Evolutionary conservation across 1,284 basidiomycete species (phyloP).

Genomic region (Apiotrichum gamsii): DNA sequence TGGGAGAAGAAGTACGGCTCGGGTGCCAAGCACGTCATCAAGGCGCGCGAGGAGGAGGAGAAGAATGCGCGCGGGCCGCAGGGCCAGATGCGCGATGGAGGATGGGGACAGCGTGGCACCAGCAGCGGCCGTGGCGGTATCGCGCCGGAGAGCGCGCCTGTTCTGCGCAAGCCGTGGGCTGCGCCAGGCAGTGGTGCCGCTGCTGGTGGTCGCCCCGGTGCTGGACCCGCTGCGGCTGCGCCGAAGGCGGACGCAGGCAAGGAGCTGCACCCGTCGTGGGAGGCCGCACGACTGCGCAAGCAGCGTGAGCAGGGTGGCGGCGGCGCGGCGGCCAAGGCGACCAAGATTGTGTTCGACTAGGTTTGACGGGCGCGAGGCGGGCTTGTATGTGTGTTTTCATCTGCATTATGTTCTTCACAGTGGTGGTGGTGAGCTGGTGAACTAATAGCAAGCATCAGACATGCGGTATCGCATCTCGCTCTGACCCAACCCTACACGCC

Average conservation of each 20-base stretch:
- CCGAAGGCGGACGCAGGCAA: not conserved
- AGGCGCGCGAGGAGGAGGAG: constrained; percentile 47
- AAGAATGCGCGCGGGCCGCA: constrained; percentile 7
- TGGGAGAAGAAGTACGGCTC: constrained; percentile 96
- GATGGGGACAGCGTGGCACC: constrained; percentile 17
- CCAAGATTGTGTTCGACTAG: constrained; percentile 53
- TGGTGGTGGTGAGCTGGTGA: no score
- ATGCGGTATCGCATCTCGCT: no score
- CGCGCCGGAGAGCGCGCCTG: not conserved
- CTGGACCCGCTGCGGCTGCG: not conserved
- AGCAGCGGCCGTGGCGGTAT: not conserved
- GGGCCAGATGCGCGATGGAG: constrained; percentile 12
- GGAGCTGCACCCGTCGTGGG: constrained; percentile 80
- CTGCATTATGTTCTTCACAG: no score
- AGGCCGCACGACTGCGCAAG: constrained; percentile 73
- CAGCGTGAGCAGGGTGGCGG: constrained; percentile 49
- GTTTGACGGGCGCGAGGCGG: no score
- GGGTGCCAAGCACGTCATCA: constrained; percentile 83
- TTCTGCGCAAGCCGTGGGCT: not conserved
- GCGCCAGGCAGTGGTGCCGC: not conserved
- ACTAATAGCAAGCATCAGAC: no score
- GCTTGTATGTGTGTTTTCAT: no score
- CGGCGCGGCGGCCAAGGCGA: constrained; percentile 43
- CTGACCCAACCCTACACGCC: no score
- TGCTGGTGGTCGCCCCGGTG: constrained; percentile 4